Base-by-base conservation (phyloP, 768 basidiomycete species). In the Agrocybe praecox region DNA sequence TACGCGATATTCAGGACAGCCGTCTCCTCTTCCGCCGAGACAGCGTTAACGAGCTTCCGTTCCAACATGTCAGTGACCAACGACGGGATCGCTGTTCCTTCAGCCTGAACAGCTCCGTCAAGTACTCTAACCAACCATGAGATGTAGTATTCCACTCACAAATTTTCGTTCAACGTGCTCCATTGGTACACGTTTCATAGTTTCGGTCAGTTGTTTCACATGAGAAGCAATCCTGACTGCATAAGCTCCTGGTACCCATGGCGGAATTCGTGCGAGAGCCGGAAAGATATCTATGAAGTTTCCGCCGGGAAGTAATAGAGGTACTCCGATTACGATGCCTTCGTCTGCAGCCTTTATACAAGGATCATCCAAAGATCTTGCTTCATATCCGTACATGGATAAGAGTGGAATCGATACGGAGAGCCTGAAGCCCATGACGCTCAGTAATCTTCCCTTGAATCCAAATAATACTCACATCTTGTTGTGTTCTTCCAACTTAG, bases 291-390 rank as follows among this genome's bases (percentile, higher is more conserved):
- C 64, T 7, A 64, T 40, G 6, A 59, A 15, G 2, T 54, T 54
- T 1, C 52, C 50, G 18, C 58, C 45, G 12, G 58, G 56, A 11
- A 49, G 29, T 0, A 57, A 9, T 22, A 69, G 29, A 56, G 62
- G 19, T 52, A 53, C 33, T 51, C 72, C 42, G 52, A 68, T 55
- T 8, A 64, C 49, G 17, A 68, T 57, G 14, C 69, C 66, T n/a
- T 66, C 57, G 32, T 79, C 70, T 2, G 72, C 74, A 6, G 74
- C 60, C 4, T 64, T 46, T 15, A 67, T 43, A 18, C 44, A 56
- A 10, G 53, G 63, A 24, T 64, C 60, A 12, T 65, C 50, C 2
- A 56, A 46, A 2, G 58, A 57, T 14, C 22, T 33, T 1, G 60
- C 45, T 14, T 62, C 54, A 46, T 60, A 60, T 8, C 65, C 63